Conservation (phyloP, 2,329 filamentous ascomycete species). For the Aureobasidium lini region DNA sequence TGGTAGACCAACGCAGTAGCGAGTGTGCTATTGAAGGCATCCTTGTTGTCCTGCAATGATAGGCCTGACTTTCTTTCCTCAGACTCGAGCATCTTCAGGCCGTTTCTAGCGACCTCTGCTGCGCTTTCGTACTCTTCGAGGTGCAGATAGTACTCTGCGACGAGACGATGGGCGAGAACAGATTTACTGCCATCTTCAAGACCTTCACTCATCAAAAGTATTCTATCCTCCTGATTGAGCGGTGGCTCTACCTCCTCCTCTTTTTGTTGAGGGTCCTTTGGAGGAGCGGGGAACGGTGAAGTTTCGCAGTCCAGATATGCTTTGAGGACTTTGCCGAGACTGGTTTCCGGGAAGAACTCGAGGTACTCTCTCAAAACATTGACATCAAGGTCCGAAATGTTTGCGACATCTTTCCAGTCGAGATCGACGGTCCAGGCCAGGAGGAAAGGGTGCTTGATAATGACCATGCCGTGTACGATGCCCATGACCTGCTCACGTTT, state of each 20-base stretch:
- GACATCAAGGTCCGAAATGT: conserved; percentile 68
- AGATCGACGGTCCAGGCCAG: conserved; percentile 87
- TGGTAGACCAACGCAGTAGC: conserved; percentile 86
- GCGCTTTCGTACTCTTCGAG: conserved; percentile 79
- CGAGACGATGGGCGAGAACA: conserved; percentile 71
- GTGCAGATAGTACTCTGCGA: conserved; percentile 74
- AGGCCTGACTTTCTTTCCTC: conserved; percentile 63
- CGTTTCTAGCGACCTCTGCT: conserved; percentile 72
- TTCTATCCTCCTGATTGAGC: conserved; percentile 67
- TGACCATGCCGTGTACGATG: conserved; percentile 85
- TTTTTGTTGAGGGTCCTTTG: conserved; percentile 33
- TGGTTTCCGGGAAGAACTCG: conserved; percentile 73
- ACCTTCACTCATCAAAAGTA: conserved; percentile 66
- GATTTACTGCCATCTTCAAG: conserved; percentile 52
- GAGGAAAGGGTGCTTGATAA: conserved; percentile 84
- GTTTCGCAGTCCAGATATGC: conserved; percentile 76
- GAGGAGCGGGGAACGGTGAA: conserved; percentile 74
- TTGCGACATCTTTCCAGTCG: conserved; percentile 77
- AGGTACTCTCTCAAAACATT: conserved; percentile 74
- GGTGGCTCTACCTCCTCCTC: conserved; percentile 48
- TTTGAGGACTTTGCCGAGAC: conserved; percentile 72
- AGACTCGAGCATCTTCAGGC: conserved; percentile 51
- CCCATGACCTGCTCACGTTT: conserved; percentile 69
- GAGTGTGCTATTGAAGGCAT: conserved; percentile 68
- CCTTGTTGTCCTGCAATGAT: conserved; percentile 58